Conservation (phyloP, 192 early-diverging fungal genomes). For the Backusella mclennaniae region DNA sequence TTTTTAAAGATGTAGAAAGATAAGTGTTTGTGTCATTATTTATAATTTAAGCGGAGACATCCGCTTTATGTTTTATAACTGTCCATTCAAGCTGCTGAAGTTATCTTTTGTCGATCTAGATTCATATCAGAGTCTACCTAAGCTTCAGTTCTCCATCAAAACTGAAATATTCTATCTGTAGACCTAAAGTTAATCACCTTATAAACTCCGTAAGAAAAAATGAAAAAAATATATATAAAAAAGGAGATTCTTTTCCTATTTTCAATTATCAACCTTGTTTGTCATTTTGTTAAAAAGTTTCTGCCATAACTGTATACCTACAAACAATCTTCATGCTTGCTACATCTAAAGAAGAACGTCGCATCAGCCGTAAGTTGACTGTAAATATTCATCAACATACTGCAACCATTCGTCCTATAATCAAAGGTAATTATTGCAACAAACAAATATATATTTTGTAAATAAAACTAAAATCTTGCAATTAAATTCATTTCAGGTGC, state of each 20-base stretch:
- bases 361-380: conserved; percentile 26
- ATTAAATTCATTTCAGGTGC: conserved; percentile 15
- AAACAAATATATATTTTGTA: background rate
- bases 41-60: background rate
- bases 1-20: background rate
- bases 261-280: background rate
- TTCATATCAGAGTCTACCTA: background rate
- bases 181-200: background rate
- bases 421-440: conserved; percentile 24
- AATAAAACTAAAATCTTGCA: background rate
- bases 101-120: background rate
- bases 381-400: conserved; percentile 12
- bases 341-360: background rate
- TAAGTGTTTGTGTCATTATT: background rate
- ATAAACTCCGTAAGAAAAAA: background rate
- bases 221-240: background rate
- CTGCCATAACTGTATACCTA: background rate
- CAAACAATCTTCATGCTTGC: background rate
- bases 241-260: background rate
- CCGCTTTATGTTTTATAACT: background rate
- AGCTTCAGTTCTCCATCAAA: background rate
- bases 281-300: background rate
- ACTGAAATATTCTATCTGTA: background rate
- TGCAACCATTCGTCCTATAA: conserved; percentile 25
- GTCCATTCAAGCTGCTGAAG: background rate